phyloP scores from a whole-genome alignment of 352 stramenopile genomes.

The Pythium apleroticum region DNA sequence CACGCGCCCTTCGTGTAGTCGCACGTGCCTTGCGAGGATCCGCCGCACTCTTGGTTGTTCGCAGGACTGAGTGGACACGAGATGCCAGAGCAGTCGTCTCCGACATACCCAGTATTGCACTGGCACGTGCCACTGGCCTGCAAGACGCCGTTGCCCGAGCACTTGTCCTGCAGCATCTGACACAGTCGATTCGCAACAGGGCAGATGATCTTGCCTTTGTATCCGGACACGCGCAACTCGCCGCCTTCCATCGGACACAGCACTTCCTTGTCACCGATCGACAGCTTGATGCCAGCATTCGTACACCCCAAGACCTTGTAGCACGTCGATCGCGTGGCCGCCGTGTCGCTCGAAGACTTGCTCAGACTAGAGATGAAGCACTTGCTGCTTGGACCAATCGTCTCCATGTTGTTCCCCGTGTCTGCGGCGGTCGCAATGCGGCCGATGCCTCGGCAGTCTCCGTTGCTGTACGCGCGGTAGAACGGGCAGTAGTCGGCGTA shows the following conservation, averaged over 20 bases:
- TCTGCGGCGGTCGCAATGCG: constrained; percentile 37
- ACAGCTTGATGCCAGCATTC: constrained; percentile 37
- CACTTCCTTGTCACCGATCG: constrained; percentile 51
- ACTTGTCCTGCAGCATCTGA: constrained; percentile 67
- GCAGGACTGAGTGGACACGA: constrained; percentile 35
- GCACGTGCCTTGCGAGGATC: constrained; percentile 43
- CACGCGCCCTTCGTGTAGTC: constrained; percentile 46
- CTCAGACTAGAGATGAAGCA: constrained; percentile 76
- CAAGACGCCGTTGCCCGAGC: constrained; percentile 59
- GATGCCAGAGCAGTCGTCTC: constrained; percentile 52
- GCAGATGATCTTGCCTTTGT: constrained; percentile 50
- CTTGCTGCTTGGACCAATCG: constrained; percentile 46
- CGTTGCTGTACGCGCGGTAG: constrained; percentile 76
- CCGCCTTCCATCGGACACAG: constrained; percentile 61
- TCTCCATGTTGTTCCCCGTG: constrained; percentile 54
- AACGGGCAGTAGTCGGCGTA: constrained; percentile 84
- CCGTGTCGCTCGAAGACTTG: constrained; percentile 34
- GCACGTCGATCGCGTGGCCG: constrained; percentile 42
- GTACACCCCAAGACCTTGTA: constrained; percentile 62
- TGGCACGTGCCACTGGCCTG: constrained; percentile 48
- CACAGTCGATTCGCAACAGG: constrained; percentile 51
- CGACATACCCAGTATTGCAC: constrained; percentile 54
- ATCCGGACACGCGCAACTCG: constrained; percentile 49
- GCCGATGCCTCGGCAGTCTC: constrained; percentile 67
- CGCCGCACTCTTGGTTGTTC: constrained; percentile 41